These are phyloP conservation scores for Tylopilus sp. DNA, from an alignment of 1,284 basidiomycete genomes.

Conservation along the genomic window DNA sequence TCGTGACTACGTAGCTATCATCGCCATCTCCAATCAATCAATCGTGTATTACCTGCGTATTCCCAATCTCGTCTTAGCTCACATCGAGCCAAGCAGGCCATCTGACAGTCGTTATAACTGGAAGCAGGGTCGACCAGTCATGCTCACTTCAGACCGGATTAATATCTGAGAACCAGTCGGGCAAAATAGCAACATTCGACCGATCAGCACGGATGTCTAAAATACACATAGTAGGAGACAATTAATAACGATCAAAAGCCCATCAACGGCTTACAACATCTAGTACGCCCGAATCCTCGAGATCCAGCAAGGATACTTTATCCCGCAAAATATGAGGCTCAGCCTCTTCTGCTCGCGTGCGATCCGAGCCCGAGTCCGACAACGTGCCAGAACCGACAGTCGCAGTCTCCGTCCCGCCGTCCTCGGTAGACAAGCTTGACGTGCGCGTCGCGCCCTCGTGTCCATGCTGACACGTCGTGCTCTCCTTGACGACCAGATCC, in stretches of 20 bases:
- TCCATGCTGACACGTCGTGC: slow-evolving; percentile 1
- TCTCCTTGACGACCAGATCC: slow-evolving; percentile 6
- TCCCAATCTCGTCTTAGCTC: background rate
- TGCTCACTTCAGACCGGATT: background rate
- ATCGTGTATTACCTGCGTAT: background rate
- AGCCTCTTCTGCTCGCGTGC: slow-evolving; percentile 24
- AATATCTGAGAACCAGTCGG: background rate
- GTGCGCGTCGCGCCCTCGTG: slow-evolving; percentile 1
- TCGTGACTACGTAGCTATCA: background rate
- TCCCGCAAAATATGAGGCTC: slow-evolving; percentile 28
- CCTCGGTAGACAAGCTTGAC: slow-evolving; percentile 10
- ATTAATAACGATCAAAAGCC: slow-evolving; percentile 3
- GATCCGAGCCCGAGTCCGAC: slow-evolving; percentile 28
- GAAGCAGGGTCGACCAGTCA: background rate
- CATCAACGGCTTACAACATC: slow-evolving; percentile 15
- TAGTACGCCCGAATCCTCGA: slow-evolving; percentile 24
- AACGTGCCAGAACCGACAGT: slow-evolving; percentile 28
- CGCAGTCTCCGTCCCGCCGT: slow-evolving; percentile 21
- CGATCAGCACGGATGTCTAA: slow-evolving; percentile 15
- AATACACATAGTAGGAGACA: slow-evolving; percentile 24
- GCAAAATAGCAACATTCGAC: slow-evolving; percentile 2
- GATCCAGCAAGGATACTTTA: slow-evolving; percentile 26
- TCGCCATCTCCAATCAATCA: background rate
- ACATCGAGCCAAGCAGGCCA: background rate
- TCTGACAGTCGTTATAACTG: background rate